These are phyloP conservation scores for Henckelia pumila DNA, from an alignment of 257 asterid species.

Conservation along the genomic window DNA sequence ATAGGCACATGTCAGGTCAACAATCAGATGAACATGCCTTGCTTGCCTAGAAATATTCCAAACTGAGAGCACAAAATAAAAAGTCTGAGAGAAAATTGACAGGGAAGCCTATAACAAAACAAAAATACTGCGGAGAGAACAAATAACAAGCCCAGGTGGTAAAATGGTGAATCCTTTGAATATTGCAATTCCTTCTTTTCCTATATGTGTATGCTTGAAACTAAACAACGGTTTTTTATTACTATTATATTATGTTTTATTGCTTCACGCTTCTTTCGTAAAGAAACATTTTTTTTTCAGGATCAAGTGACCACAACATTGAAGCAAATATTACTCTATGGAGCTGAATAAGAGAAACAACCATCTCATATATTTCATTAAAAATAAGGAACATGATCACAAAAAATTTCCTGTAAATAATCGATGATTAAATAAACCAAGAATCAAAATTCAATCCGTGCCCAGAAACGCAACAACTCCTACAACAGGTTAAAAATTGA, in stretches of 20 bases:
- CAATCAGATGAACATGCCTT: background rate
- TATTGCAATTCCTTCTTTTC: background rate
- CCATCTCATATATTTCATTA: background rate
- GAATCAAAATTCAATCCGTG: slow-evolving; percentile 1
- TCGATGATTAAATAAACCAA: background rate
- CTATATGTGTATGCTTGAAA: background rate
- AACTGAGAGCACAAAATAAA: background rate
- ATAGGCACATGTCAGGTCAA: slow-evolving; percentile 2
- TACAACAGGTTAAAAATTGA: slow-evolving; percentile 9
- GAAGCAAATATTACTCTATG: background rate
- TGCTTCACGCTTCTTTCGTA: background rate
- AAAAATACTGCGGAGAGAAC: background rate
- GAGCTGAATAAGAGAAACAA: background rate
- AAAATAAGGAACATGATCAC: background rate
- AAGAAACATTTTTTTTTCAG: background rate
- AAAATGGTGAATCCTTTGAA: background rate
- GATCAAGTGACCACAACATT: background rate
- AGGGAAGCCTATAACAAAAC: background rate
- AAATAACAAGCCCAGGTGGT: background rate
- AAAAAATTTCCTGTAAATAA: background rate
- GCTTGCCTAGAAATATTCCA: background rate
- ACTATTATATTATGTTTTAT: background rate
- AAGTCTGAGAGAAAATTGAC: no score
- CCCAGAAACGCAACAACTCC: background rate
- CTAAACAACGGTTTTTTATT: background rate